A percentile compares a stretch with the other conserved stretches of the same genome.
phyloP scores from a whole-genome alignment of 345 rosid genomes.

The Brassica rapa region DNA sequence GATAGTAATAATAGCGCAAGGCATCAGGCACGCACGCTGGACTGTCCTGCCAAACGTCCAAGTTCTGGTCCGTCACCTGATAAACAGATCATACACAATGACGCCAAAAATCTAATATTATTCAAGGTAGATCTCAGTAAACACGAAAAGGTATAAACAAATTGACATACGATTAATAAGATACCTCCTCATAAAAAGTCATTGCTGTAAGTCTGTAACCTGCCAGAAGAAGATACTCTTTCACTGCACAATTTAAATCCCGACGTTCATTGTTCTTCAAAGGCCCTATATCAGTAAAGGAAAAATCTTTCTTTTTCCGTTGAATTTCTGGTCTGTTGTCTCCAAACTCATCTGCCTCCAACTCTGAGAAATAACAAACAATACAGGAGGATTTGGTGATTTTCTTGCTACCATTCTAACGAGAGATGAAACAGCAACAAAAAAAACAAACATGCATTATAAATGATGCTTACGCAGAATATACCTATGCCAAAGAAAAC shows the following conservation, averaged over 20 bases:
- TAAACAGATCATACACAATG: slow-evolving; percentile 19
- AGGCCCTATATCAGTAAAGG: slow-evolving; percentile 76
- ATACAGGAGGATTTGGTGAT: slow-evolving; percentile 18
- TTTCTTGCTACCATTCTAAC: slow-evolving; percentile 1
- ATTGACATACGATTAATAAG: slow-evolving; percentile 9
- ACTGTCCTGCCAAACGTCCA: slow-evolving; percentile 83
- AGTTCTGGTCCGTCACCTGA: slow-evolving; percentile 92
- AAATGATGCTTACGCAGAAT: slow-evolving; percentile 15
- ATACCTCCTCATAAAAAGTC: slow-evolving; percentile 97
- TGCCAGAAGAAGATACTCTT: slow-evolving; percentile 91
- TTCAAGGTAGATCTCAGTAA: slow-evolving; percentile 1
- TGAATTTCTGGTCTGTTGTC: slow-evolving; percentile 53
- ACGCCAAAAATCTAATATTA: neutral
- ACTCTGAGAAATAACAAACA: slow-evolving; percentile 48
- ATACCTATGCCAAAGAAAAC: neutral
- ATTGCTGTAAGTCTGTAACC: slow-evolving; percentile 94
- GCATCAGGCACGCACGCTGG: slow-evolving; percentile 93
- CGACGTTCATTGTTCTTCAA: slow-evolving; percentile 79
- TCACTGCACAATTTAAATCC: slow-evolving; percentile 91
- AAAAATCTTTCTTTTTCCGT: slow-evolving; percentile 55
- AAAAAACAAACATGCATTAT: neutral
- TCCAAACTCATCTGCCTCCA: slow-evolving; percentile 42
- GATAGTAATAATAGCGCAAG: slow-evolving; percentile 90
- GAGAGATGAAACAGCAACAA: neutral
- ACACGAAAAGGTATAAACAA: neutral